Conservation (phyloP, 129 eudicot genomes). For the Tanacetum coccineum region DNA sequence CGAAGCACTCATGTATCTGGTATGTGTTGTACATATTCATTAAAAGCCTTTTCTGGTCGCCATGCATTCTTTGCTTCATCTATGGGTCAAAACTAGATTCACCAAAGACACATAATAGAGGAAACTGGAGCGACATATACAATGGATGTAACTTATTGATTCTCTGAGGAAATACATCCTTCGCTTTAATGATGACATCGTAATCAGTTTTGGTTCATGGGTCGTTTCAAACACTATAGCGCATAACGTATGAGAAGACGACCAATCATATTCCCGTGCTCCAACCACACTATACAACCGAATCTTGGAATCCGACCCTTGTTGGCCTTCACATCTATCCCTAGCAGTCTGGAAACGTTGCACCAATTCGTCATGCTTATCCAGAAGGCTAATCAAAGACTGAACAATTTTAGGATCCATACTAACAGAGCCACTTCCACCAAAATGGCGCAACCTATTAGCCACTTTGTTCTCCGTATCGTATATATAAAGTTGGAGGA, state of each 20-base stretch:
- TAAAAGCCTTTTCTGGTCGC: neutral
- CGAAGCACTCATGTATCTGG: neutral
- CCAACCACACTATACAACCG: too few relatives aligned
- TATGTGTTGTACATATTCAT: neutral
- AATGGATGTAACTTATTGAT: neutral
- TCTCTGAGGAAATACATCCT: conserved; percentile 1
- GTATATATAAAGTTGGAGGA: conserved; percentile 6
- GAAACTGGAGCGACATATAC: neutral
- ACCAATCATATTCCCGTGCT: neutral
- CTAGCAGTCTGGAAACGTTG: neutral
- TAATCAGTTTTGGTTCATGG: neutral
- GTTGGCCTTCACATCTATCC: neutral
- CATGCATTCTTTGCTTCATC: neutral
- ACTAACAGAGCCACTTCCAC: neutral
- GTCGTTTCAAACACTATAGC: neutral
- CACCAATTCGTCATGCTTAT: conserved; percentile 4
- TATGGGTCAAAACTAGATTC: neutral
- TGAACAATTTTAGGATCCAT: neutral
- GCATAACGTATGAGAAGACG: neutral
- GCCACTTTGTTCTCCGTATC: conserved; percentile 15
- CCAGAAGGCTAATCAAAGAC: neutral
- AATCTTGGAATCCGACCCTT: too few relatives aligned
- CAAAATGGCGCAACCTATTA: too few relatives aligned
- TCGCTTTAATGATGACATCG: neutral
- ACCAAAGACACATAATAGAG: neutral